Conservation (phyloP, 345 rosid species). For the rapeseed (Brassica napus) region Da-Ae NC_063442.1:33829001-33829500, state of each 20-base stretch:
- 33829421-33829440: conserved; percentile 47
- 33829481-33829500: conserved; percentile 38
- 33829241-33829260: neutral
- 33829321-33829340: neutral
- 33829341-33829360: neutral
- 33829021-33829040: conserved; percentile 71
- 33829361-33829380: conserved; percentile 39
- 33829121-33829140: conserved; percentile 12
- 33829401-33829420: conserved; percentile 49
- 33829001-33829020: conserved; percentile 64
- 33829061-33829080: neutral
- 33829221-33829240: neutral
- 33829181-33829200: neutral
- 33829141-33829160: neutral
- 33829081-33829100: neutral
- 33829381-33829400: conserved; percentile 40
- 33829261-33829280: neutral
- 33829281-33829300: neutral
- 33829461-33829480: conserved; percentile 43
- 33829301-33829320: neutral
- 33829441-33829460: conserved; percentile 45
- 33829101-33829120: neutral
- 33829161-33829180: neutral
- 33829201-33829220: neutral
- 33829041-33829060: conserved; percentile 25